Evolutionary conservation across 495 filamentous ascomycete species (phyloP), one percentile per base, ranked within the genome.

Genomic region (Xylaria telfairii): DNA sequence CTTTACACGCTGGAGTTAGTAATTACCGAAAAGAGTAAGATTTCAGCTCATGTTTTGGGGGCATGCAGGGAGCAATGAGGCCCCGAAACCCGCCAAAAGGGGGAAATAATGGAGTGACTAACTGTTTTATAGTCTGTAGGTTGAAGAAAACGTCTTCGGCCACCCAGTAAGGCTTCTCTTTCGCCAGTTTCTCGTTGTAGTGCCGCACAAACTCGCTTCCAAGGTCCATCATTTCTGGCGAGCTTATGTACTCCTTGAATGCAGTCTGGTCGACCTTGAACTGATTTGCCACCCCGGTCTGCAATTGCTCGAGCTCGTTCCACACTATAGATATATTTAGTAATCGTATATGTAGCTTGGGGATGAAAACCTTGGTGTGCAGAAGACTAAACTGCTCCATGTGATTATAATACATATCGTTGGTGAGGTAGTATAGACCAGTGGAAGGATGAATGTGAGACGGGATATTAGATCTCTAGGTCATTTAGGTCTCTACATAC

Each of bases 71-170:
- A n/a, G n/a, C n/a, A n/a, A n/a, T n/a, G n/a, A n/a, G n/a, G n/a
- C n/a, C n/a, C n/a, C n/a, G n/a, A n/a, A n/a, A n/a, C n/a, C n/a
- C n/a, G n/a, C n/a, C n/a, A n/a, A n/a, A n/a, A n/a, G n/a, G n/a
- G n/a, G n/a, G n/a, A n/a, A n/a, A n/a, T n/a, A n/a, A n/a, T n/a
- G n/a, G n/a, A n/a, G n/a, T n/a, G n/a, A n/a, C n/a, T n/a, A n/a
- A n/a, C n/a, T 75, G 73, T 67, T 77, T 77, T 24, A 77, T 71
- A 0, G 69, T 42, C 57, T 77, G 73, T 17, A 77, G 72, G 49
- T 74, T 70, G 56, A 73, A 77, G 73, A 77, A 77, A 19, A 77
- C 62, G 46, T 74, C 75, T 44, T 75, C 71, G 12, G 75, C 75
- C 24, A 62, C 62, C 67, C 69, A 75, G 34, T 68, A 49, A 24